Evolutionary conservation across 2,329 filamentous ascomycete species (phyloP).

Genomic region (Ophiostoma fasciatum): DNA sequence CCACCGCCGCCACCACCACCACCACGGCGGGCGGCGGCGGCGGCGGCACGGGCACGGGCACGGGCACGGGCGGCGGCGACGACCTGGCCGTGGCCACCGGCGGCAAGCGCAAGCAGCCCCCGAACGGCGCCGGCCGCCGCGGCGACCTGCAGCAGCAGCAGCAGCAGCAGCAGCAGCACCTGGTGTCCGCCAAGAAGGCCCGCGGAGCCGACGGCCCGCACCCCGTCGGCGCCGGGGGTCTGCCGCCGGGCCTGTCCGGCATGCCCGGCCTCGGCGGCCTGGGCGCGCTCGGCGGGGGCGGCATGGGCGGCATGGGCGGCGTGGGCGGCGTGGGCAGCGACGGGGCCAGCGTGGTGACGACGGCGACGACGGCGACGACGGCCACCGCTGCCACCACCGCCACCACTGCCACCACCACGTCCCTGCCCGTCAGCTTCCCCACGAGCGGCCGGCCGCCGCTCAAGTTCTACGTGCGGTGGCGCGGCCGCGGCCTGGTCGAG

Average conservation of each 20-base stretch:
- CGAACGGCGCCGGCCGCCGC: slow-evolving; percentile 6
- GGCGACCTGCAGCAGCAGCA: slow-evolving; percentile 6
- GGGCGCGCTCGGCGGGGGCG: slow-evolving; percentile 3
- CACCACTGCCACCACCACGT: too few relatives aligned
- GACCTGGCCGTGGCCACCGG: slow-evolving; percentile 1
- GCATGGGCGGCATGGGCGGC: neutral
- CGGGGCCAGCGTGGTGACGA: neutral
- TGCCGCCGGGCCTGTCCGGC: slow-evolving; percentile 4
- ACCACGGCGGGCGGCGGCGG: too few relatives aligned
- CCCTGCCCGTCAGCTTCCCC: too few relatives aligned
- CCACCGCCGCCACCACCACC: too few relatives aligned
- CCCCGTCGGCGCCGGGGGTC: neutral
- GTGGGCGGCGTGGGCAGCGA: neutral
- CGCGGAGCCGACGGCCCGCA: neutral
- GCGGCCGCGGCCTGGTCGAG: slow-evolving; percentile 14
- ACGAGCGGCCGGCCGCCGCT: slow-evolving; percentile 8
- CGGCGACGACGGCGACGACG: too few relatives aligned
- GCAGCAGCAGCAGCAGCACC: slow-evolving; percentile 1
- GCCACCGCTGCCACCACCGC: too few relatives aligned
- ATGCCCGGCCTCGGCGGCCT: slow-evolving; percentile 8
- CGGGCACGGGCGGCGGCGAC: neutral
- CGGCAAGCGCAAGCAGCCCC: slow-evolving; percentile 14
- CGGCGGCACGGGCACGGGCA: too few relatives aligned
- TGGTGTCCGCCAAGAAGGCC: slow-evolving; percentile 2
- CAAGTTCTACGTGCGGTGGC: slow-evolving; percentile 15